phyloP scores from a whole-genome alignment of 768 basidiomycete species.

The Naganishia friedmannii region DNA sequence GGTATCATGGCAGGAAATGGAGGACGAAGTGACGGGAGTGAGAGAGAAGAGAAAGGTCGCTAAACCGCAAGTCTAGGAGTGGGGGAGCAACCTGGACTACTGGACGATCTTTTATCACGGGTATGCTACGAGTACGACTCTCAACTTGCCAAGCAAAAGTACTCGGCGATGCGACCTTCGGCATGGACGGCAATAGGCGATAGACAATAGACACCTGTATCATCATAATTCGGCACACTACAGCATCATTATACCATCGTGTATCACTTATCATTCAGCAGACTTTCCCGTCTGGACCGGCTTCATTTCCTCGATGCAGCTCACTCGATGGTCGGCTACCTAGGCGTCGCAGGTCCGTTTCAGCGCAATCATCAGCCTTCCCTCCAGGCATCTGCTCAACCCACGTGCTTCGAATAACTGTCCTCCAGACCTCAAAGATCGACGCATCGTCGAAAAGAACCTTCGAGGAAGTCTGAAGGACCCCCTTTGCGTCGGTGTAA shows the following conservation, averaged over 20 bases:
- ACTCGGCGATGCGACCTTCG: background rate
- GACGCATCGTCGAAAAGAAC: background rate
- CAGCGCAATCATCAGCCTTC: background rate
- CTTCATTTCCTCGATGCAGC: background rate
- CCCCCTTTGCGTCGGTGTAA: background rate
- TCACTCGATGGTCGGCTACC: too few species aligned
- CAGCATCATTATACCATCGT: background rate
- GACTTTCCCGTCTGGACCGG: background rate
- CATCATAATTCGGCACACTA: background rate
- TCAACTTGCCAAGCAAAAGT: background rate
- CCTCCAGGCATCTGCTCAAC: background rate
- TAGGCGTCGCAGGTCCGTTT: background rate
- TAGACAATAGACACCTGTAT: constrained; percentile 5
- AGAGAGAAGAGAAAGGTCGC: constrained; percentile 54
- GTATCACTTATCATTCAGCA: constrained; percentile 1
- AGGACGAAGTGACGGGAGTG: constrained; percentile 50
- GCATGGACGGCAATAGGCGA: background rate
- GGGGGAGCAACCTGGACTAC: background rate
- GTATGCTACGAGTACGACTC: background rate
- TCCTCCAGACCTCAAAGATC: background rate
- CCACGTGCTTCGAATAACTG: background rate
- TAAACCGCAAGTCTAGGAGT: constrained; percentile 42
- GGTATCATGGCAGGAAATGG: constrained; percentile 54
- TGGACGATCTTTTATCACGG: background rate
- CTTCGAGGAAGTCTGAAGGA: background rate